Base-by-base conservation (phyloP, 169 alveolate species). In the Plasmodium vinckei region DNA sequence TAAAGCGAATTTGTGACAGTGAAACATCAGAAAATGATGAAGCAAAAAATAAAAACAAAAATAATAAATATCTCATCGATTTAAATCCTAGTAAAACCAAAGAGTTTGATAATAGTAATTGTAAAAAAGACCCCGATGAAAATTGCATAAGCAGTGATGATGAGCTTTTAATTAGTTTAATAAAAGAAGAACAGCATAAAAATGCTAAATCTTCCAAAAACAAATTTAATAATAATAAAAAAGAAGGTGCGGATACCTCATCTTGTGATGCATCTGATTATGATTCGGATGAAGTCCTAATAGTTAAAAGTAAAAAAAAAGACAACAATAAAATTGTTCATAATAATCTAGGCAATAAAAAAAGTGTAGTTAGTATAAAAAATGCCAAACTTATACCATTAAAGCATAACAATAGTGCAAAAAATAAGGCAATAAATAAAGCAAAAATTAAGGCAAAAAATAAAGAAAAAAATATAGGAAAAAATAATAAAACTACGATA, bases 241-340 rank as follows among this genome's bases (percentile, higher is more conserved):
- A 17, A 39, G 27, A 27, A 12, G 47, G 65, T 15, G 73, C 46
- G 17, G 19, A 39, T 5, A 33, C 9, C 23, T 33, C 54, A 15
- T 79, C 63, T 17, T 23, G 23, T n/a, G 89, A 65, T 4, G 17
- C 42, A 9, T 65, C 72, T n/a, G 68, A 79, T 33, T 51, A 19
- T n/a, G 89, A 79, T 64, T 79, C 89, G 49, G 89, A 79, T 15
- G 72, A 15, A 79, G 82, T 79, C 12, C 15, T 79, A 13, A 42
- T 79, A 51, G 64, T 65, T 19, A 65, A 39, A 79, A 65, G 82
- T 79, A 72, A 72, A 72, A 10, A 23, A 23, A 72, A 72, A 72
- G 53, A 19, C 56, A 64, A 9, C 27, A 10, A 19, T 33, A 27
- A 27, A 33, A 2, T 2, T 42, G 54, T 23, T 46, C 25, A 9